phyloP scores from a whole-genome alignment of 176 grass and related monocot species.

The Miscanthus lutarioriparius region DNA sequence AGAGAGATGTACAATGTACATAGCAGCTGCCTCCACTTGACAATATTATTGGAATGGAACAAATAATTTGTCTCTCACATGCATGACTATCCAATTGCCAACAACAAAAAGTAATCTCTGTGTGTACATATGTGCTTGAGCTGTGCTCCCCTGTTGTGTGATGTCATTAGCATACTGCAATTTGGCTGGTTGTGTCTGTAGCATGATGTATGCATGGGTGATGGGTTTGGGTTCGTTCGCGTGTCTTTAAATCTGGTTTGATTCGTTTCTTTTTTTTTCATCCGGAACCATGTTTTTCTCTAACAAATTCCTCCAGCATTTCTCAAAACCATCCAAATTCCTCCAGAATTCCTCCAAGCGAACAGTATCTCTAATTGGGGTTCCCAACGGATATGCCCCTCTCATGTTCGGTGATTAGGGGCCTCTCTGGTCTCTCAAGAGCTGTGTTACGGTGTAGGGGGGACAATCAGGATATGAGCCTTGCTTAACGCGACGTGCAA shows the following conservation, averaged over 20 bases:
- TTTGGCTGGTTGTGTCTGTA: background rate
- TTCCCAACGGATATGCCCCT: constrained; percentile 34
- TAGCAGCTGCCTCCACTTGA: constrained; percentile 41
- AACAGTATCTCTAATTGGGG: constrained; percentile 2
- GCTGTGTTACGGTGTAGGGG: constrained; percentile 6
- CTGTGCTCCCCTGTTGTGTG: background rate
- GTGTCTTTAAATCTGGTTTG: too few species aligned
- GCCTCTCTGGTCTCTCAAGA: background rate
- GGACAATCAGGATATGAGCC: constrained; percentile 34
- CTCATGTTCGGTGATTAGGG: constrained; percentile 26
- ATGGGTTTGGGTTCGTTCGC: too few species aligned
- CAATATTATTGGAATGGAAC: constrained; percentile 26
- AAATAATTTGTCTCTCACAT: constrained; percentile 39
- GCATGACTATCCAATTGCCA: background rate
- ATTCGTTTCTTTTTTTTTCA: too few species aligned
- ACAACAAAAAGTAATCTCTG: background rate
- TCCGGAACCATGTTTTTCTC: too few species aligned
- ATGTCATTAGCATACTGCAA: background rate
- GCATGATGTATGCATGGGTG: background rate
- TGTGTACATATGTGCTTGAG: background rate
- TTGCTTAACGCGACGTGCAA: constrained; percentile 33
- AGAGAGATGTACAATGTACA: constrained; percentile 53
- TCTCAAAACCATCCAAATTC: too few species aligned
- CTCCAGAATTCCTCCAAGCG: too few species aligned
- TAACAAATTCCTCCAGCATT: too few species aligned